A percentile compares a stretch with the other conserved stretches of the same genome.
phyloP scores from a whole-genome alignment of 2,329 filamentous ascomycete genomes.

The Microsporum ferrugineum region DNA sequence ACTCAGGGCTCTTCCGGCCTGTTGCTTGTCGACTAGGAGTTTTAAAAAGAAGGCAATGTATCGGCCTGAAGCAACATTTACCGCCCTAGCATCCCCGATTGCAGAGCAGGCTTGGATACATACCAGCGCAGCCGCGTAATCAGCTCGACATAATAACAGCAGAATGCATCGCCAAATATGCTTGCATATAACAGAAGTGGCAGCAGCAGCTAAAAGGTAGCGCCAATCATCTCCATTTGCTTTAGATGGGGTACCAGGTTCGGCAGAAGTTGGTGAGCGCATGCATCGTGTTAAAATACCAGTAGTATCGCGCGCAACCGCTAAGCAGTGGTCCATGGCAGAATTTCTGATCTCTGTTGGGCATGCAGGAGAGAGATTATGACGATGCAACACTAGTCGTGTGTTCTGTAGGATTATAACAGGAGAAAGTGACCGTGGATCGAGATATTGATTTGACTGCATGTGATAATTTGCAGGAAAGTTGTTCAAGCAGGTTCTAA shows the following conservation, averaged over 20 bases:
- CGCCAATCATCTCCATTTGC: constrained; percentile 39
- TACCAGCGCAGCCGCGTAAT: constrained; percentile 59
- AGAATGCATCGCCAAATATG: constrained; percentile 83
- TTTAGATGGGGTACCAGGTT: constrained; percentile 21
- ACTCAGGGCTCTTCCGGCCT: constrained; percentile 29
- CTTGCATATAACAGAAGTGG: constrained; percentile 63
- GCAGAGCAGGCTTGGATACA: constrained; percentile 61
- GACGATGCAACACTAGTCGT: constrained; percentile 74
- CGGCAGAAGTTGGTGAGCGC: constrained; percentile 27
- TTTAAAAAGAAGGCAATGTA: constrained; percentile 73
- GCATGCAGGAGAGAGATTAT: constrained; percentile 69
- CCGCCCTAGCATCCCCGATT: constrained; percentile 58
- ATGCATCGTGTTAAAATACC: constrained; percentile 59
- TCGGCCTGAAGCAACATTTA: constrained; percentile 68
- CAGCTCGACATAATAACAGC: constrained; percentile 63
- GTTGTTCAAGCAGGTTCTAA: constrained; percentile 59
- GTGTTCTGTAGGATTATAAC: constrained; percentile 70
- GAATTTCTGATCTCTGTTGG: constrained; percentile 52
- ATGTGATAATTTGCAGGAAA: constrained; percentile 68
- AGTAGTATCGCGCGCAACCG: constrained; percentile 66
- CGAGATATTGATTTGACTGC: constrained; percentile 53
- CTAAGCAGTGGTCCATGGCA: constrained; percentile 67
- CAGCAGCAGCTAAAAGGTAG: constrained; percentile 51
- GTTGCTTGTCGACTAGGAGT: constrained; percentile 48
- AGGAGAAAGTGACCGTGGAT: constrained; percentile 62